These are phyloP conservation scores for Chlamydomonas applanata DNA, from an alignment of 139 green algal species.

Conservation along the genomic window DNA sequence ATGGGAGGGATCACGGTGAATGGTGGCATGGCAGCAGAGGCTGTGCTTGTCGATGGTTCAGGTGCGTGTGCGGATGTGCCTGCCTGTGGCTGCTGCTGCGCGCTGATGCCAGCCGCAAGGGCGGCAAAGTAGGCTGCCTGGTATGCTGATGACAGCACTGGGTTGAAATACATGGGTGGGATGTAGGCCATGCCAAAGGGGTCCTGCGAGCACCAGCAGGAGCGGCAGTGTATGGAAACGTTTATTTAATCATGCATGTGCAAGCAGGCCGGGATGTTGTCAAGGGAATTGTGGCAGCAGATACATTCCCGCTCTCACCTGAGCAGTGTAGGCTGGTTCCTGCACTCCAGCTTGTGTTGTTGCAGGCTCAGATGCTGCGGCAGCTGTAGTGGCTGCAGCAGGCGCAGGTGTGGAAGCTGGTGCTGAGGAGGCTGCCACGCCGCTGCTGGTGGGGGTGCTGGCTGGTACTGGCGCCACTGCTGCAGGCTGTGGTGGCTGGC, in stretches of 20 bases:
- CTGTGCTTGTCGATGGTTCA: background rate
- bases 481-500: background rate
- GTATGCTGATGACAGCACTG: conserved; percentile 40
- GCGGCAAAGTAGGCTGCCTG: conserved; percentile 53
- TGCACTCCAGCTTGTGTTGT: too few species aligned
- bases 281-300: background rate
- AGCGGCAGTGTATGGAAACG: too few species aligned
- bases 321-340: too few species aligned
- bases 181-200: background rate
- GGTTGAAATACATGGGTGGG: conserved; percentile 32
- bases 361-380: background rate
- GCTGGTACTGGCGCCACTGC: background rate
- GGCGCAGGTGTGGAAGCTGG: conserved; percentile 4
- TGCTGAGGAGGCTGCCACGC: background rate
- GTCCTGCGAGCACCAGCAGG: too few species aligned
- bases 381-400: background rate
- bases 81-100: conserved; percentile 8
- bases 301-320: too few species aligned
- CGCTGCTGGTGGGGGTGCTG: background rate
- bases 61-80: background rate
- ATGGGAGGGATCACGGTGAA: background rate
- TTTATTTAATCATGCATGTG: background rate
- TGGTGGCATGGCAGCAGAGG: conserved; percentile 11
- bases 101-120: conserved; percentile 3
- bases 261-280: background rate